phyloP scores from a whole-genome alignment of 805 yeast species.

The Zygotorulaspora danielsina region DNA sequence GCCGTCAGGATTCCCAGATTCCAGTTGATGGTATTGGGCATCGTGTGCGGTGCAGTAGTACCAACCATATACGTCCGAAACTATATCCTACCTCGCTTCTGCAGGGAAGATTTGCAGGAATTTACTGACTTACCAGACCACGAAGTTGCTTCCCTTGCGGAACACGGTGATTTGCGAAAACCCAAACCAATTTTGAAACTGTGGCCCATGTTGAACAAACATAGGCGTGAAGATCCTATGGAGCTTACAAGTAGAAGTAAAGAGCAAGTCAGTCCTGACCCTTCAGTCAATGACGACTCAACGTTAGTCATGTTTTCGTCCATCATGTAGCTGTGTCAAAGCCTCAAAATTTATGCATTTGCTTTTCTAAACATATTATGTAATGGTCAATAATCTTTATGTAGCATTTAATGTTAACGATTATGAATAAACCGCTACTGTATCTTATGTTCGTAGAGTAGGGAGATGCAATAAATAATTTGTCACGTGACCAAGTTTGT shows the following conservation, averaged over 20 bases:
- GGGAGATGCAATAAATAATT: too few relatives aligned
- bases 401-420: background rate
- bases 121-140: background rate
- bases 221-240: constrained; percentile 7
- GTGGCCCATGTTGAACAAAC: constrained; percentile 11
- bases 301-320: constrained; percentile 23
- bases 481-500: too few relatives aligned
- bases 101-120: constrained; percentile 10
- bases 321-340: constrained; percentile 14
- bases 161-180: background rate
- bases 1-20: constrained; percentile 27
- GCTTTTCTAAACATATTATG: too few relatives aligned
- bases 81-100: constrained; percentile 18
- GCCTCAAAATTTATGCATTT: too few relatives aligned
- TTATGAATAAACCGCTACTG: background rate
- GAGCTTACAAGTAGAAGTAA: background rate
- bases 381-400: too few relatives aligned
- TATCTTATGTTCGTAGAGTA: too few relatives aligned
- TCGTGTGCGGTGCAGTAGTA: constrained; percentile 28
- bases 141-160: background rate
- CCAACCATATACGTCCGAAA: constrained; percentile 27
- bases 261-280: constrained; percentile 3
- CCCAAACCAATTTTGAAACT: constrained; percentile 10
- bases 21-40: constrained; percentile 26
- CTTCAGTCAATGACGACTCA: constrained; percentile 15